A percentile compares a stretch with the other conserved stretches of the same genome.
Evolutionary conservation across 306 rosid species (phyloP).

Genomic region (Oxytropis ochrocephala): DNA sequence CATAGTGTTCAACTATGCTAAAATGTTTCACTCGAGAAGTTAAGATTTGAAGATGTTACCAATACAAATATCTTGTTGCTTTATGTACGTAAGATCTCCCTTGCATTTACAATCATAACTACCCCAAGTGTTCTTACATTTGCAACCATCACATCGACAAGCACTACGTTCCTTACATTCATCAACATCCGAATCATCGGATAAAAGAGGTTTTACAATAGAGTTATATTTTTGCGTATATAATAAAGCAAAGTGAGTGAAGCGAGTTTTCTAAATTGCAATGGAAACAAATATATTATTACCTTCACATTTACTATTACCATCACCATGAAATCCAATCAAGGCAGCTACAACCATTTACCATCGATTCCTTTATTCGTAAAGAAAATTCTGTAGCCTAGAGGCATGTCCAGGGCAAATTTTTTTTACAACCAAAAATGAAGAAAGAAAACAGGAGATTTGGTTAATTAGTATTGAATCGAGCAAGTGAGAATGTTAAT

Average conservation of each 20-base stretch:
- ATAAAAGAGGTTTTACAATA: no score
- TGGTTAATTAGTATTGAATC: constrained; percentile 59
- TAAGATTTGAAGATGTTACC: constrained; percentile 24
- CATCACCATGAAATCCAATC: constrained; percentile 64
- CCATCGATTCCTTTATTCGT: constrained; percentile 44
- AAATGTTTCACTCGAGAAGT: not conserved
- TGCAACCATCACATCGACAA: no score
- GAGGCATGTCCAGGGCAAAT: constrained; percentile 3
- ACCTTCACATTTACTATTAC: constrained; percentile 70
- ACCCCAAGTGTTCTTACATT: no score
- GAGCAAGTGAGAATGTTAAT: constrained; percentile 66
- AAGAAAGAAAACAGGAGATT: not conserved
- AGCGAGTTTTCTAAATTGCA: not conserved
- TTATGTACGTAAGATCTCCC: constrained; percentile 41
- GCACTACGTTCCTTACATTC: no score
- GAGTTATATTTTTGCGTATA: no score
- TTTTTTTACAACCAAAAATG: not conserved
- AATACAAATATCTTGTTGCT: constrained; percentile 41
- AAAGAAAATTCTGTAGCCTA: constrained; percentile 23
- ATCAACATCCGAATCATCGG: no score
- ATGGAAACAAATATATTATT: constrained; percentile 12
- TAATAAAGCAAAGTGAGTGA: constrained; percentile 25
- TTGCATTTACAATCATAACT: constrained; percentile 50
- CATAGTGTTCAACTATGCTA: no score
- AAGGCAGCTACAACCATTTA: constrained; percentile 71